Percentiles rank a stretch among this genome's conserved stretches.
phyloP scores from a whole-genome alignment of 2,329 filamentous ascomycete genomes.

The Cercospora sp. region DNA sequence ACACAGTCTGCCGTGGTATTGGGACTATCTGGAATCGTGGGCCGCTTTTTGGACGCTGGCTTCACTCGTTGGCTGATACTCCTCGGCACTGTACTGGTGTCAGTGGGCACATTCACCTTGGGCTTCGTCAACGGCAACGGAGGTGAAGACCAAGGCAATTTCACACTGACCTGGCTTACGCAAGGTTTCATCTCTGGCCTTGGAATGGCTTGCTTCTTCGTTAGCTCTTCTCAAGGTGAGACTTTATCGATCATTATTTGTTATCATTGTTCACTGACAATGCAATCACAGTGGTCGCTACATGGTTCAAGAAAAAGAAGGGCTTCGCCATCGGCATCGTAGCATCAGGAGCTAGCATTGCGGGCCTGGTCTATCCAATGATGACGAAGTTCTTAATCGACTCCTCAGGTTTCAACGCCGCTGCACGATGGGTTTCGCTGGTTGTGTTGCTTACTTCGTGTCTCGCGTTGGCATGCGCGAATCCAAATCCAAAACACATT shows the following conservation, averaged over 20 bases:
- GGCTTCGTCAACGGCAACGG: slow-evolving; percentile 46
- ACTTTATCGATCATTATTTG: background rate
- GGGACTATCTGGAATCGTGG: slow-evolving; percentile 48
- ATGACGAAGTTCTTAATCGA: slow-evolving; percentile 49
- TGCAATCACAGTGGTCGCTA: slow-evolving; percentile 45
- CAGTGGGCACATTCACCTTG: slow-evolving; percentile 49
- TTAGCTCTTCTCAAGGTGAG: slow-evolving; percentile 51
- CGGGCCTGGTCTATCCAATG: slow-evolving; percentile 46
- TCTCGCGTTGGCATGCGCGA: slow-evolving; percentile 46
- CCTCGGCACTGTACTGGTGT: slow-evolving; percentile 46
- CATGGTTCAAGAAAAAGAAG: slow-evolving; percentile 52
- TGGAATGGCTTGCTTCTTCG: slow-evolving; percentile 56
- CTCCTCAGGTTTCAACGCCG: slow-evolving; percentile 47
- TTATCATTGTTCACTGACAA: slow-evolving; percentile 43
- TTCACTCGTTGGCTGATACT: slow-evolving; percentile 44
- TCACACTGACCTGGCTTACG: slow-evolving; percentile 48
- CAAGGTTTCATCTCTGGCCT: slow-evolving; percentile 51
- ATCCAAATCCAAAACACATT: slow-evolving; percentile 46
- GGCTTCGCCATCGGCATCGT: slow-evolving; percentile 53
- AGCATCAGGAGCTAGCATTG: slow-evolving; percentile 51
- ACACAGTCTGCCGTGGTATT: slow-evolving; percentile 52
- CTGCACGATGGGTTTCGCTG: slow-evolving; percentile 45
- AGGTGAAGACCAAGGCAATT: slow-evolving; percentile 41
- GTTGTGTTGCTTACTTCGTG: slow-evolving; percentile 45
- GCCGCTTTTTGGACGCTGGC: slow-evolving; percentile 52